phyloP scores from a whole-genome alignment of 179 eudicot species.

The Patellifolia procumbens region DNA sequence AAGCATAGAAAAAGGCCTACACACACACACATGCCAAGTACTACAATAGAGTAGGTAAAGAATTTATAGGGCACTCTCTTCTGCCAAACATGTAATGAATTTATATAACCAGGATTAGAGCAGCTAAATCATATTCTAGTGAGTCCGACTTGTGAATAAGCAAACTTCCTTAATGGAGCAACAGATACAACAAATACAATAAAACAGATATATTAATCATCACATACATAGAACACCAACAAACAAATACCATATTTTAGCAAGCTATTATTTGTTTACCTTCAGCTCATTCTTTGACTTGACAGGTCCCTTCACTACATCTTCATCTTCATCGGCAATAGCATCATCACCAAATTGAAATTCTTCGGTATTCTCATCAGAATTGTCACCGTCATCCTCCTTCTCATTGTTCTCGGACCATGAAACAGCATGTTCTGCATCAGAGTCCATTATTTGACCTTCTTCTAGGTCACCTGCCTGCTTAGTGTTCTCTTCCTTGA shows the following conservation, averaged over 20 bases:
- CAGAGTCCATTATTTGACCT: slow-evolving; percentile 70
- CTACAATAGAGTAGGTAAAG: background rate
- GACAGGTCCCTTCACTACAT: slow-evolving; percentile 31
- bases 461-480: slow-evolving; percentile 58
- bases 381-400: slow-evolving; percentile 36
- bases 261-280: slow-evolving; percentile 16
- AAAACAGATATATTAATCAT: background rate
- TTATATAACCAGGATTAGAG: background rate
- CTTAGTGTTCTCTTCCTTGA: slow-evolving; percentile 20
- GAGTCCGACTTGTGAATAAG: background rate
- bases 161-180: background rate
- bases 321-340: slow-evolving; percentile 21
- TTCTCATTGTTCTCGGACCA: slow-evolving; percentile 46
- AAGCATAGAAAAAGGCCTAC: background rate
- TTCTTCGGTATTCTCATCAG: slow-evolving; percentile 25
- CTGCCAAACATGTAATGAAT: background rate
- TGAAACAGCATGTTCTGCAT: slow-evolving; percentile 52
- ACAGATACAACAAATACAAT: background rate
- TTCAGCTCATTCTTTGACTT: slow-evolving; percentile 35
- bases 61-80: background rate
- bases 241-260: background rate
- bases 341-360: slow-evolving; percentile 33
- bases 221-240: background rate
- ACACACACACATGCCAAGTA: background rate
- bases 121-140: background rate